Evolutionary conservation across 257 asterid species (phyloP).

Genomic region (Datura wrightii): DNA sequence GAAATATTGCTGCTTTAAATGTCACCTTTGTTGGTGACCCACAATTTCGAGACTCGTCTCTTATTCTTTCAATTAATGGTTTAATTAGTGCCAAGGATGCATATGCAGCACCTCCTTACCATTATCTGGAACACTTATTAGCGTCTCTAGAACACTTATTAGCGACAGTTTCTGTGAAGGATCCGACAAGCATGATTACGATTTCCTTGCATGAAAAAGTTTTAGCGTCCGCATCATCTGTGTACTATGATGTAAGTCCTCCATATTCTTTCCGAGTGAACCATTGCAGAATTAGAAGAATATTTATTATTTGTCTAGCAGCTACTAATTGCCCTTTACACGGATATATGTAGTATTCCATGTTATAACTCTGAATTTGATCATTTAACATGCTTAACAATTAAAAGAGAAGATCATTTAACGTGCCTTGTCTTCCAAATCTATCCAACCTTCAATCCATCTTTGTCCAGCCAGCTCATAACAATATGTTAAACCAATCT

Average conservation of each 20-base stretch:
- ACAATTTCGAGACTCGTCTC: constrained; percentile 56
- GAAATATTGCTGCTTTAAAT: constrained; percentile 64
- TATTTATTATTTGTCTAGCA: neutral
- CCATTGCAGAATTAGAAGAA: neutral
- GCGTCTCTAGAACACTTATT: constrained; percentile 41
- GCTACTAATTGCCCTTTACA: neutral
- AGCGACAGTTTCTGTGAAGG: constrained; percentile 48
- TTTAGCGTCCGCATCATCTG: constrained; percentile 71
- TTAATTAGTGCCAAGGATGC: constrained; percentile 57
- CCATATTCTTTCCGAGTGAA: constrained; percentile 29
- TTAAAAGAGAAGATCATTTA: neutral
- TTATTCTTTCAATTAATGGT: constrained; percentile 73
- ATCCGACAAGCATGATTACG: constrained; percentile 67
- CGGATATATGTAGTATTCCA: neutral
- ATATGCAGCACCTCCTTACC: constrained; percentile 39
- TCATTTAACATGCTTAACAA: constrained; percentile 6
- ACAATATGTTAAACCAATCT: too few species aligned
- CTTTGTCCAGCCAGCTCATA: too few species aligned
- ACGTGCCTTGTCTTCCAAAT: neutral
- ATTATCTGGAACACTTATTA: constrained; percentile 37
- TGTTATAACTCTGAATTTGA: constrained; percentile 4
- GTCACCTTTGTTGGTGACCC: constrained; percentile 75
- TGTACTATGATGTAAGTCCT: constrained; percentile 73
- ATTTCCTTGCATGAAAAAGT: constrained; percentile 77
- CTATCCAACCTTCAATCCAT: too few species aligned